A percentile compares a stretch with the other conserved stretches of the same genome.
Conservation (phyloP, 371 early-diverging fungal species). For the Saksenaea oblongispora region DNA sequence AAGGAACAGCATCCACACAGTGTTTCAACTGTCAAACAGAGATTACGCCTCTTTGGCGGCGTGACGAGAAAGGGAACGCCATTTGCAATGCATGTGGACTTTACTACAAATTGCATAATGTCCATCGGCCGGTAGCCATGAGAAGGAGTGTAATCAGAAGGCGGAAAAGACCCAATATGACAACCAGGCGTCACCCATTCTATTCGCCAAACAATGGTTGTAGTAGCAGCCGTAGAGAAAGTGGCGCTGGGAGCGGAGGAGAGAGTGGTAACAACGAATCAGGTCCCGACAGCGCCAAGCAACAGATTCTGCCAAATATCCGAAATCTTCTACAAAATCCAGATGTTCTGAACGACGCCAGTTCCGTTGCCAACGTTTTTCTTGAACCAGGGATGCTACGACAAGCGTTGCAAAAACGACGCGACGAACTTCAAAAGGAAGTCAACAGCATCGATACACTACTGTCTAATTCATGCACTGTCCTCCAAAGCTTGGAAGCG, state of each 20-base stretch:
- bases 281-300: conserved; percentile 5
- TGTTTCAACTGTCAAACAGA: conserved; percentile 84
- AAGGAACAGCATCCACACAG: conserved; percentile 22
- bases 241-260: background rate
- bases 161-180: conserved; percentile 57
- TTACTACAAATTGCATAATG: conserved; percentile 79
- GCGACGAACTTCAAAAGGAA: conserved; percentile 34
- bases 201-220: conserved; percentile 1
- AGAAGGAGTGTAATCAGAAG: conserved; percentile 82
- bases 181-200: background rate
- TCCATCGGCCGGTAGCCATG: conserved; percentile 76
- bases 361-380: conserved; percentile 14
- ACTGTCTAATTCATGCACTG: conserved; percentile 34
- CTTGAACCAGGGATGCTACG: conserved; percentile 30
- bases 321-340: conserved; percentile 2
- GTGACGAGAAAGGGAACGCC: conserved; percentile 73
- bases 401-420: conserved; percentile 24
- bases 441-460: conserved; percentile 31
- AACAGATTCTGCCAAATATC: background rate
- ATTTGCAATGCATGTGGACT: conserved; percentile 91
- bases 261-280: background rate
- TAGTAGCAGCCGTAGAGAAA: background rate
- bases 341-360: background rate
- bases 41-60: conserved; percentile 89
- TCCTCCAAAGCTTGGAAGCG: conserved; percentile 35